These are phyloP conservation scores for Albugo laibachii DNA, from an alignment of 352 stramenopile species.

Conservation along the genomic window DNA sequence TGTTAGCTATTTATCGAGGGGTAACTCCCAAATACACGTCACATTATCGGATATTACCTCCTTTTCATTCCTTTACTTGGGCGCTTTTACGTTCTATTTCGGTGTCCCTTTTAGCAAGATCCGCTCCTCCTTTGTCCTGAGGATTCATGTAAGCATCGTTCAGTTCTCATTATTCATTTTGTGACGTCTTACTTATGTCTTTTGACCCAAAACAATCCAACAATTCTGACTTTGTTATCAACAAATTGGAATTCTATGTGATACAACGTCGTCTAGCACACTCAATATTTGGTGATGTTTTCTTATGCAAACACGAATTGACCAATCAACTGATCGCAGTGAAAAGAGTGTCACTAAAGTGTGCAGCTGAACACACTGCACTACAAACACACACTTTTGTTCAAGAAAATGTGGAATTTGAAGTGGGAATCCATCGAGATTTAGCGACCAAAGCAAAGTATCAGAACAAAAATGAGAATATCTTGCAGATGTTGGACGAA, in stretches of 20 bases:
- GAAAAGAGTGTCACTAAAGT: conserved; percentile 58
- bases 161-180: too few relatives aligned
- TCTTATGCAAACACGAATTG: conserved; percentile 47
- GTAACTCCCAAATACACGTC: too few relatives aligned
- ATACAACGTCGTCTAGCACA: conserved; percentile 54
- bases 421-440: conserved; percentile 45
- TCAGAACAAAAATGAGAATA: conserved; percentile 14
- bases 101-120: too few relatives aligned
- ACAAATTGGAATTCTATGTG: conserved; percentile 59
- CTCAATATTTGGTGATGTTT: conserved; percentile 61
- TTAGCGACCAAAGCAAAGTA: conserved; percentile 5
- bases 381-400: conserved; percentile 52
- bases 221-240: background rate
- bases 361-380: conserved; percentile 27
- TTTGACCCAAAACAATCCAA: too few relatives aligned
- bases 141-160: too few relatives aligned
- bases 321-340: conserved; percentile 44
- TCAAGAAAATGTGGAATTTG: conserved; percentile 59
- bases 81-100: too few relatives aligned
- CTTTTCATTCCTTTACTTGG: too few relatives aligned
- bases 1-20: too few relatives aligned
- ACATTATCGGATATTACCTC: too few relatives aligned
- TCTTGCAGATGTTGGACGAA: conserved; percentile 51
- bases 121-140: too few relatives aligned
- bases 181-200: too few relatives aligned